Base-by-base conservation (phyloP, 495 filamentous ascomycete genomes). In the Hypomontagnella submonticulosa region DNA sequence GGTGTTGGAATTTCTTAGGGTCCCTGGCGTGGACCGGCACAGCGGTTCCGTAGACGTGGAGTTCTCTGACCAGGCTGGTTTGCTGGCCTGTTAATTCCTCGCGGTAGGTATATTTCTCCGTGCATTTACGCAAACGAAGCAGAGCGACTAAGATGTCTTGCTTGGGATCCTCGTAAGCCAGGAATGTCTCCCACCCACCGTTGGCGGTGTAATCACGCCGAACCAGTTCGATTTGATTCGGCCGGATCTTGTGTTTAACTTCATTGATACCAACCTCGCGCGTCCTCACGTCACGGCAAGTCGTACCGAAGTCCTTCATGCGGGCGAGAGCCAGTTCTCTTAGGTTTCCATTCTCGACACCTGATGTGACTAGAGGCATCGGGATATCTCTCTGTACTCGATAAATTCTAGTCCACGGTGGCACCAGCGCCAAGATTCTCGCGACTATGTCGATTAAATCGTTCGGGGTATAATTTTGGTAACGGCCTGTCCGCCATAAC, bases 281-380 rank as follows among this genome's bases (percentile, higher is more conserved):
- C 1, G 95, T 98, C 11, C 95, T 90, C n/a, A 99, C 96, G 69
- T 99, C 95, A 57, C 95, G 92, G 74, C 95, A 99, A 4, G 91
- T 92, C 1, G 95, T 99, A 18, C 95, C 95, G 54, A 99, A 98
- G 72, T 99, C 95, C 73, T 97, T 98, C 95, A 99, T 99, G 19
- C 95, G 84, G 27, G 91, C 90, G 65, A 99, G 79, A 1, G 95
- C 93, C 9, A 99, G 83, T 71, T 99, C 95, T 57, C 95, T 89
- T 50, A 99, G 82, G 71, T 99, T 99, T 44, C 95, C 95, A 71
- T 99, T 99, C 80, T 99, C 95, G 7, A 99, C 95, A 40, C 95
- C 95, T 0, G 93, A 91, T 0, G 95, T 97, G 34, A 99, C 96
- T 4, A 99, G 84, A 0, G 95, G 95, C 95, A 99, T 99, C 18